A percentile compares a stretch with the other conserved stretches of the same genome.
Evolutionary conservation across 2,329 filamentous ascomycete genomes (phyloP).

Genomic region (Fulvia fulva): DNA sequence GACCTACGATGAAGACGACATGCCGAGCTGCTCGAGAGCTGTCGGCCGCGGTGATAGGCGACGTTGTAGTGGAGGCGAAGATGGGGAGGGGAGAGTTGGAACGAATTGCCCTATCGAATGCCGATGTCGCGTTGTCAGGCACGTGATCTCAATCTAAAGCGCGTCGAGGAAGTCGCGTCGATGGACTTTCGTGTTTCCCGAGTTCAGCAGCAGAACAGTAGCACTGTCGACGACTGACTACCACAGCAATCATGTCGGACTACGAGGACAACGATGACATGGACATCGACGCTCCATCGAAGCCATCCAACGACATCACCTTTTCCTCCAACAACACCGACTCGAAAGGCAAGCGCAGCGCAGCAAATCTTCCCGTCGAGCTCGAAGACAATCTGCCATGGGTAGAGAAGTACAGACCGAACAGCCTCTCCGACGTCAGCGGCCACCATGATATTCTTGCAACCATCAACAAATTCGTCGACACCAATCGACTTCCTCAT

Average conservation of each 20-base stretch:
- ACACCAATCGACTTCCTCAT: conserved; percentile 89
- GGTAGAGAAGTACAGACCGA: conserved; percentile 96
- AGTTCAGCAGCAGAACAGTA: no score
- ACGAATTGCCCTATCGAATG: background rate
- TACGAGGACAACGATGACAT: conserved; percentile 59
- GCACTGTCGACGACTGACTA: no score
- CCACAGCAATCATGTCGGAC: conserved; percentile 52
- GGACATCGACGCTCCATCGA: conserved; percentile 58
- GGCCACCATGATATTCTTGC: conserved; percentile 96
- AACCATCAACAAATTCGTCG: conserved; percentile 96
- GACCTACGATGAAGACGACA: background rate
- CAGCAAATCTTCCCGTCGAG: conserved; percentile 88
- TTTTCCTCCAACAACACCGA: conserved; percentile 71
- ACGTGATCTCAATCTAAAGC: no score
- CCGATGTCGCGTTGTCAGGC: background rate
- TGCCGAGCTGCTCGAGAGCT: background rate
- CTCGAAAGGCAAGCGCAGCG: conserved; percentile 83
- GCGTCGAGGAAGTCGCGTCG: background rate
- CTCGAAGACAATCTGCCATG: conserved; percentile 92
- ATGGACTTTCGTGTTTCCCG: background rate
- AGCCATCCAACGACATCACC: conserved; percentile 43
- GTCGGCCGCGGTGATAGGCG: background rate
- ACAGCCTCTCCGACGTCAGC: conserved; percentile 84
- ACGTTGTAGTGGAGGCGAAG: background rate
- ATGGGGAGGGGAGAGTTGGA: background rate